phyloP scores from a whole-genome alignment of 73 alveolate species.

The Paramecium pentaurelia region DNA sequence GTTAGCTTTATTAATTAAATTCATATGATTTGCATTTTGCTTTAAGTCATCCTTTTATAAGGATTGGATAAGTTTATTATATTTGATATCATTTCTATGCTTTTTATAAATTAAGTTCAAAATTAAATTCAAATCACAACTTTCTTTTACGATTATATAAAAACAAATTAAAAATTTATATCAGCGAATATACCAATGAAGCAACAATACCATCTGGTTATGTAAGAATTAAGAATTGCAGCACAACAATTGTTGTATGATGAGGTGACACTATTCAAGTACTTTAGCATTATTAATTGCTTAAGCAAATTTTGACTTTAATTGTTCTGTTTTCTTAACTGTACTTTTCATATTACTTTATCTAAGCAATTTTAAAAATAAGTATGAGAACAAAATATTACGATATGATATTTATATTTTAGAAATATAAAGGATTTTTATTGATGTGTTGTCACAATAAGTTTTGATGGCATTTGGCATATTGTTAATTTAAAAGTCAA shows the following conservation, averaged over 20 bases:
- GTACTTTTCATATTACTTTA: background rate
- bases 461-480: background rate
- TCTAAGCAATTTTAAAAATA: background rate
- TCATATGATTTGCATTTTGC: too few relatives aligned
- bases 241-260: constrained; percentile 3
- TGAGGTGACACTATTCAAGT: background rate
- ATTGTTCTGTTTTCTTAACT: background rate
- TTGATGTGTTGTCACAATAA: background rate
- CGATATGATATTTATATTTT: background rate
- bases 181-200: background rate
- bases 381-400: background rate
- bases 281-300: constrained; percentile 19
- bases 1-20: too few relatives aligned
- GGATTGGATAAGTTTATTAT: background rate
- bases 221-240: constrained; percentile 1
- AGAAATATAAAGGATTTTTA: background rate
- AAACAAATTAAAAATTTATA: background rate
- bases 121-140: background rate
- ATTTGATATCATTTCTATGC: background rate
- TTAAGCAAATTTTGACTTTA: constrained; percentile 27
- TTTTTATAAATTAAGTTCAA: background rate
- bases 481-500: background rate
- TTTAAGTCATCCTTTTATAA: too few relatives aligned
- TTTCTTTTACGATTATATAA: background rate
- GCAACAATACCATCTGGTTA: background rate